Base-by-base conservation (phyloP, 2,329 filamentous ascomycete species). In the Sclerotinia sclerotiorum region DNA sequence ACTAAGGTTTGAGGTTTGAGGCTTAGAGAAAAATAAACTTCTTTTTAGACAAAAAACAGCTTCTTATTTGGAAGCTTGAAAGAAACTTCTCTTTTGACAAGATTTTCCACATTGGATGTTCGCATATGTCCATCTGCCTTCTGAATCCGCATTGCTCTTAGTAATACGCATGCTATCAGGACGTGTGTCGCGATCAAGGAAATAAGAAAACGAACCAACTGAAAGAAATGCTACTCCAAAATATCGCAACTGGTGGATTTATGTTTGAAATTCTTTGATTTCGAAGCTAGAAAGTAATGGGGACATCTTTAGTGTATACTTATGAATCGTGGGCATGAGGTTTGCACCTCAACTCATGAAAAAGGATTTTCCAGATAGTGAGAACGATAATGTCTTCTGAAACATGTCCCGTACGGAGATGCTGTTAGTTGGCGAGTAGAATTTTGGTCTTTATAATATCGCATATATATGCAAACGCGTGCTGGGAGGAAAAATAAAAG, bases 71-170 rank as follows among this genome's bases (percentile, higher is more conserved):
- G 2, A 24, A 11, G 48, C n/a, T 24, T 11, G 21, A 24, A 57
- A 57, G 35, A 60, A 60, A 60, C 42, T 21, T 48, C 27, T 60
- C 42, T 48, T 48, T 60, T n/a, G 11, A 13, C 39, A 44, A 21
- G 17, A 32, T 29, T 44, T 2, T 21, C 21, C 27, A 1, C 4
- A 21, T 27, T 6, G 10, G 17, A 11, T 61, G 39, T 15, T 32
- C 11, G 13, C 27, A 32, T 48, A 54, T 19, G 6, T 54, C 5
- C 29, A 32, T 8, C 27, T 29, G 19, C 19, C 11, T 48, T 60
- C 8, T 32, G 27, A 10, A 48, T 29, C 5, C 24, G 24, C 27
- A 11, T 48, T 32, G 42, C 11, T 1, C 19, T 32, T 8, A 24
- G 8, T 1, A 49, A 35, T 32, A 27, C 2, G 57, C 6, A 24